Base-by-base conservation (phyloP, 2,329 filamentous ascomycete species). In the Hypoxylon sp. region DNA sequence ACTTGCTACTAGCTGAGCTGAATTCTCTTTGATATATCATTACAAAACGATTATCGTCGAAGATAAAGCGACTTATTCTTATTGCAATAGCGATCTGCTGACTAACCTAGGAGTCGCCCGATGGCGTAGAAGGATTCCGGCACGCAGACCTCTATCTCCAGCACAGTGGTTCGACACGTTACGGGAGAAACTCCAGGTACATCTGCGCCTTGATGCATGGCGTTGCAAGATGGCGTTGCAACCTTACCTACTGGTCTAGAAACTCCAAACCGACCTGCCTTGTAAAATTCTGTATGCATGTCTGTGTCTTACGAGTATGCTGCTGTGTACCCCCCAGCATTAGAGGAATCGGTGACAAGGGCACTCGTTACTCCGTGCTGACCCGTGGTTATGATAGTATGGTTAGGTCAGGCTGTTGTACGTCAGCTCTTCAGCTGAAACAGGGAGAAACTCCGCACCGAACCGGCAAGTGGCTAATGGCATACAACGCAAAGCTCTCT, bases 401-500 rank as follows among this genome's bases (percentile, higher is more conserved):
- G 21, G 38, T 45, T 56, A 45, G 34, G 25, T 32, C 13, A 17
- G 7, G 41, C n/a, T 53, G 34, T 32, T 32, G 9, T 34, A 25
- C 43, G 50, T n/a, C 46, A 59, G 41, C 32, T 50, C 11, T 59
- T 36, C n/a, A 59, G 59, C 55, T 60, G 45, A 52, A 19, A 49
- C 9, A 5, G 32, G 4, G 41, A 69, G 63, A 69, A 69, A 69
- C 67, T 69, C 67, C 67, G 67, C 41, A 46, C 66, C 58, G 52
- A 63, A 32, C 19, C 50, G 25, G 43, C 17, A 30, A 19, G 23
- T 55, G 6, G 17, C 13, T 25, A 48, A 30, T 63, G 10, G 25
- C 49, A 36, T 25, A 23, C 23, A 38, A 34, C 30, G 3, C 32
- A 59, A 46, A 32, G n/a, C 32, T 11, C 28, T n/a, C 10, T n/a